Base-by-base conservation (phyloP, 2,329 filamentous ascomycete genomes). In the Albophoma yamanashiensis region DNA sequence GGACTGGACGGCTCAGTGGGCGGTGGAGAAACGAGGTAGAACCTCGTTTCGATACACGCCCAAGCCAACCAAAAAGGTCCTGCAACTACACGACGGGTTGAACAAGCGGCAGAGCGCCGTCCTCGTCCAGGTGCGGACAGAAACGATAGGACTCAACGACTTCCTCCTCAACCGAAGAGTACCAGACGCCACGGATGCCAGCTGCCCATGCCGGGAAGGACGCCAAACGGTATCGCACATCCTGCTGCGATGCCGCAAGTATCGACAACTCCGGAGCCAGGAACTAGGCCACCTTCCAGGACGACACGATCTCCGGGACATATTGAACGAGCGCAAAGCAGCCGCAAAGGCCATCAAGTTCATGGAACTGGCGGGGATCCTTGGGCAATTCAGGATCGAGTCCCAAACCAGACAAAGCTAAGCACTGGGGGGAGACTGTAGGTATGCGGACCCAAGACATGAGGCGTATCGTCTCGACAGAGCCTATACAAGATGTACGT, bases 141-240 rank as follows among this genome's bases (percentile, higher is more conserved):
- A 62, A n/a, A 60, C 61, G 59, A 62, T 62, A 25, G 57, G 57
- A 12, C 61, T 61, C 8, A 59, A 47, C 4, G 25, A 59, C 20
- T 62, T 63, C 40, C 59, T 62, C 59, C 62, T 62, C 43, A 63
- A 55, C 57, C 60, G 55, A 57, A 62, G 59, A 63, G 59, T 61
- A 40, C 59, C 42, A 31, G 60, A 57, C 9, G 40, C 60, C 22
- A 61, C 55, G 12, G 42, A 58, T 56, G 55, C 50, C 9, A 59
- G 43, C 43, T 62, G 52, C 59, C 38, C 22, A 55, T 64, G 38
- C 57, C 14, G 56, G 15, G 55, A 62, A 61, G 59, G 57, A 60
- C 52, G 39, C 57, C 50, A 61, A 58, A 61, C 50, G n/a, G 60
- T 62, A 58, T 58, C 47, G 31, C 40, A 62, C n/a, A 52, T 59